phyloP scores from a whole-genome alignment of 495 filamentous ascomycete genomes.

The Pseudotulostoma volvatum region DNA sequence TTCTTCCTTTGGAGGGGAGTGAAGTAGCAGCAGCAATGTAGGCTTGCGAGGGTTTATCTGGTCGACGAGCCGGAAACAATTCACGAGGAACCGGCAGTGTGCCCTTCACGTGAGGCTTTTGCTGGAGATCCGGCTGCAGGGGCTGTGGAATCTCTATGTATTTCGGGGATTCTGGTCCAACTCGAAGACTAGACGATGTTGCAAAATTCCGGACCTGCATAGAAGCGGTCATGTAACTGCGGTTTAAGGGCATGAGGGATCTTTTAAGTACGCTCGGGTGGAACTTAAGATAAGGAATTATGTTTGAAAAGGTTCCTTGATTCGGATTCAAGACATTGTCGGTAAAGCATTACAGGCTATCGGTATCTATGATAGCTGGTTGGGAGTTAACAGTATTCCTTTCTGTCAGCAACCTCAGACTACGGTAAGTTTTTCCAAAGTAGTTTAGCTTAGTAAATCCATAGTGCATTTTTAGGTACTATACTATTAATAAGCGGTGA shows the following conservation, averaged over 20 bases:
- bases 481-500: too few species aligned
- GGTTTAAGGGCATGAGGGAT: constrained; percentile 25
- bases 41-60: constrained; percentile 34
- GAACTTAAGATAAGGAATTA: constrained; percentile 1
- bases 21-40: constrained; percentile 35
- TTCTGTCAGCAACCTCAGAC: too few species aligned
- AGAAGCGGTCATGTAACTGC: constrained; percentile 24
- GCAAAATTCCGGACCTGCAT: constrained; percentile 32
- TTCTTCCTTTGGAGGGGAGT: constrained; percentile 15
- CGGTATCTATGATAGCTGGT: too few species aligned
- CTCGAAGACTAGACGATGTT: constrained; percentile 21
- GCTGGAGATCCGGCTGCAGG: constrained; percentile 29
- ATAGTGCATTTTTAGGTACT: too few species aligned
- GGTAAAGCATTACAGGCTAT: too few species aligned
- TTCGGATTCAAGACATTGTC: too few species aligned
- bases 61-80: constrained; percentile 36
- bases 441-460: too few species aligned
- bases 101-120: constrained; percentile 44
- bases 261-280: too few species aligned
- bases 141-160: constrained; percentile 52
- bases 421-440: too few species aligned
- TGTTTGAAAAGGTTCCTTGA: too few species aligned
- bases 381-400: too few species aligned
- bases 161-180: constrained; percentile 51
- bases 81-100: constrained; percentile 52